These are phyloP conservation scores for Candida namnaoensis DNA, from an alignment of 805 yeast species.

Conservation along the genomic window DNA sequence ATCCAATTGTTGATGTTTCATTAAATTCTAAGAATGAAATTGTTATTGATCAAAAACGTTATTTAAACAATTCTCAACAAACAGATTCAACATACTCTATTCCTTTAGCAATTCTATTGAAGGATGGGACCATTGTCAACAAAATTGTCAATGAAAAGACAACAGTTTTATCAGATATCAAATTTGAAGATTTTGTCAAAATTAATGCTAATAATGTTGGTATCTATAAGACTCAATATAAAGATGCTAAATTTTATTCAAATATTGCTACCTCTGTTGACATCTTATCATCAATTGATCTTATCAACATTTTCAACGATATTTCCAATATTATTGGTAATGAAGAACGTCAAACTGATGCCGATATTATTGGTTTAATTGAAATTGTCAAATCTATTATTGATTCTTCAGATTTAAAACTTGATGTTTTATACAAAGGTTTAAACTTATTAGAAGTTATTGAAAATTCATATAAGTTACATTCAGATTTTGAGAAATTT, in stretches of 20 bases:
- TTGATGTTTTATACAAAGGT: conserved; percentile 18
- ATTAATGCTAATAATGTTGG: conserved; percentile 38
- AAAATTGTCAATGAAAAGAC: conserved; percentile 35
- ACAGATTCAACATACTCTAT: conserved; percentile 44
- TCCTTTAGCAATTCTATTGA: conserved; percentile 39
- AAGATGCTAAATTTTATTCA: conserved; percentile 17
- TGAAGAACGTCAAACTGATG: conserved; percentile 13
- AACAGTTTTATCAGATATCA: conserved; percentile 11
- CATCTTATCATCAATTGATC: conserved; percentile 16
- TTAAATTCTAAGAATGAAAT: conserved; percentile 19
- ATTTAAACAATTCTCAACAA: conserved; percentile 12
- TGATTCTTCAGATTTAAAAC: conserved; percentile 8
- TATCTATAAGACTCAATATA: conserved; percentile 41
- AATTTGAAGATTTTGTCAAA: conserved; percentile 23
- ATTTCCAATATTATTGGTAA: conserved; percentile 21
- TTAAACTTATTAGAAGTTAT: conserved; percentile 17
- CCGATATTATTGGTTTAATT: conserved; percentile 19
- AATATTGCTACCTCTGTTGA: conserved; percentile 14
- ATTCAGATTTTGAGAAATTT: conserved; percentile 2
- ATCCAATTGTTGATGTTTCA: conserved; percentile 39
- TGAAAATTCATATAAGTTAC: conserved; percentile 11
- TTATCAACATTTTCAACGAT: conserved; percentile 25
- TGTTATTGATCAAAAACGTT: conserved; percentile 30
- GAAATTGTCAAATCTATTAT: conserved; percentile 13
- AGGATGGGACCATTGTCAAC: conserved; percentile 26